Base-by-base conservation (phyloP, 1,284 basidiomycete species). In the Mycena citricolor region DNA sequence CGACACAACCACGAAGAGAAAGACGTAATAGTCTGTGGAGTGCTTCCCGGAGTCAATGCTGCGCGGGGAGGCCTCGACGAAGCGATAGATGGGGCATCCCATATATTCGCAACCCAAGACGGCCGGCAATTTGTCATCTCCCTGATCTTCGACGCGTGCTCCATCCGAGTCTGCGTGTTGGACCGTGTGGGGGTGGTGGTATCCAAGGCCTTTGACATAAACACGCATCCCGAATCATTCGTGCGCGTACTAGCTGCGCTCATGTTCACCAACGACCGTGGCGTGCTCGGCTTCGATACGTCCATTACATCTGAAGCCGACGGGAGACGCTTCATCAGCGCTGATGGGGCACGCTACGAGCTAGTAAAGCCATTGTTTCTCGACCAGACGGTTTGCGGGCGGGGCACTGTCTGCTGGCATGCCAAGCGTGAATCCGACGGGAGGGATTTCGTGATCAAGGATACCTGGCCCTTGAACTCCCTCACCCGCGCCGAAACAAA, bases 351-450 rank as follows among this genome's bases (percentile, higher is more conserved):
- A 6, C 17, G 28, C n/a, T 47, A 47, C 39, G 20, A 42, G 12
- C 31, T 47, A 17, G 17, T 42, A 11, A 19, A 37, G 13, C 17
- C 39, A 2, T 26, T 42, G 5, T 42, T 35, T 30, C 13, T 35
- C 33, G 38, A 34, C 30, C 32, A 42, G 16, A 31, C 25, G 14
- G 32, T 47, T 23, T 19, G 44, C 5, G 44, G 44, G 8, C 14
- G 22, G 5, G 44, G 36, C 3, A 46, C 44, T 8, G 37, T 46
- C 8, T 46, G 44, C 31, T 46, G 44, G 44, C 44, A 20, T 14
- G 30, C 21, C 11, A 21, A 24, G n/a, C 29, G 17, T 11, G n/a
- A n/a, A n/a, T n/a, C n/a, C n/a, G 29, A 32, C 6, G 38, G 24
- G n/a, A 14, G 22, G 16, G 37, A 46, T 16, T 46, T 17, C 20